Conservation (phyloP, 1,139 yeast species). For the Magnusiomyces paraingens region DNA sequence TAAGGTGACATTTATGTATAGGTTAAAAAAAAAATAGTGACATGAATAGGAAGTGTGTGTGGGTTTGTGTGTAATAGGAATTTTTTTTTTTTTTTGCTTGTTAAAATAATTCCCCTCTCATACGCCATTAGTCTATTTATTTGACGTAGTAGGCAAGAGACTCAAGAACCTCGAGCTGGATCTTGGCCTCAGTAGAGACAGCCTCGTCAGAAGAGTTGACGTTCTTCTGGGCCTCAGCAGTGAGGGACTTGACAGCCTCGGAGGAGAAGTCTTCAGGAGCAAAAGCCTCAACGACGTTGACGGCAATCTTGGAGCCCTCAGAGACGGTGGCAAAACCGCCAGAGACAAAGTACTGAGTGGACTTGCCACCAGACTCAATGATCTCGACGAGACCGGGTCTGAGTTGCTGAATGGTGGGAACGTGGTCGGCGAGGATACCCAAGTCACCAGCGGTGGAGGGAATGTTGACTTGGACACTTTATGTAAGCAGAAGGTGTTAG, state of each 20-base stretch:
- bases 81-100: no score
- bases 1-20: no score
- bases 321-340: conserved; percentile 98
- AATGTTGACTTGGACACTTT: conserved; percentile 83
- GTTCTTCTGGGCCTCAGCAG: conserved; percentile 94
- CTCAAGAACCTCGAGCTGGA: conserved; percentile 93
- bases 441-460: conserved; percentile 96
- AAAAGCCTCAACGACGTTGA: conserved; percentile 94
- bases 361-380: conserved; percentile 69
- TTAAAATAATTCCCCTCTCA: background rate
- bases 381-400: conserved; percentile 95
- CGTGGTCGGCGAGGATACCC: conserved; percentile 97
- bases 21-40: no score
- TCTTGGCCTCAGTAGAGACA: conserved; percentile 89
- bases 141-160: conserved; percentile 87
- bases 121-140: conserved; percentile 41
- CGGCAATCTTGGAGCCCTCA: conserved; percentile 86
- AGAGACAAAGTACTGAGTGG: conserved; percentile 79
- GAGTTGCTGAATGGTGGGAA: conserved; percentile 95
- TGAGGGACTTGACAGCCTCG: conserved; percentile 70
- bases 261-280: conserved; percentile 84
- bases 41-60: no score
- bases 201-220: conserved; percentile 73
- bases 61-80: no score
- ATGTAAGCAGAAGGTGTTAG: conserved; percentile 16